phyloP scores from a whole-genome alignment of 2,329 filamentous ascomycete species.

The Venturia pyrina region DNA sequence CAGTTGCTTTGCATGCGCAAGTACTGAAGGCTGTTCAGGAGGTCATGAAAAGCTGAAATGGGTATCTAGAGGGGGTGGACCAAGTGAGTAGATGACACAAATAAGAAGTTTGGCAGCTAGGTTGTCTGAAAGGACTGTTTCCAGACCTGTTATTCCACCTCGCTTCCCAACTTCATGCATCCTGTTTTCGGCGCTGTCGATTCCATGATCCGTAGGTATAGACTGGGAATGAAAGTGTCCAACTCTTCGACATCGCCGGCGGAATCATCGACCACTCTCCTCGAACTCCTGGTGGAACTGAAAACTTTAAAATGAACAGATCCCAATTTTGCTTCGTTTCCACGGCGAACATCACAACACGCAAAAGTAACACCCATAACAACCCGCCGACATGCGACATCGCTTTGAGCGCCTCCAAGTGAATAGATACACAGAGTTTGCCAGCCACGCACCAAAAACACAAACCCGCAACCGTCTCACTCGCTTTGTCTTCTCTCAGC shows the following conservation, averaged over 20 bases:
- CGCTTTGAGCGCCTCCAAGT: not conserved
- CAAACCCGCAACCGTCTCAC: not conserved
- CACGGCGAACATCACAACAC: not conserved
- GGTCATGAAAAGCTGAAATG: not conserved
- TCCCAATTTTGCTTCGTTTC: not conserved
- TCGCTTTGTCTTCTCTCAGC: not conserved
- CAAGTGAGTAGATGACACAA: no score
- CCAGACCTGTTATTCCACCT: no score
- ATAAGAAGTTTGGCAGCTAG: no score
- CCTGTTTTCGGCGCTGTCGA: no score
- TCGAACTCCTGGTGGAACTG: no score
- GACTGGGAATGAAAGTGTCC: no score
- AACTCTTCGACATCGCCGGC: no score
- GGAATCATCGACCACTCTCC: no score
- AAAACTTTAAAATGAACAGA: not conserved
- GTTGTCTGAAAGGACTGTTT: no score
- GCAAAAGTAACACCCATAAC: not conserved
- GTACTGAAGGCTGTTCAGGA: constrained; percentile 13
- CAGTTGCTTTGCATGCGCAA: constrained; percentile 24
- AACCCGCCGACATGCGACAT: not conserved
- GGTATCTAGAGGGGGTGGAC: not conserved
- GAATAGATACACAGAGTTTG: not conserved
- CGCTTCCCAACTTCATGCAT: no score
- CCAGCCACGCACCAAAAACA: not conserved
- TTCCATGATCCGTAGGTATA: no score